Conservation (phyloP, 75 land plant genomes). For the Pinus tabuliformis region DNA sequence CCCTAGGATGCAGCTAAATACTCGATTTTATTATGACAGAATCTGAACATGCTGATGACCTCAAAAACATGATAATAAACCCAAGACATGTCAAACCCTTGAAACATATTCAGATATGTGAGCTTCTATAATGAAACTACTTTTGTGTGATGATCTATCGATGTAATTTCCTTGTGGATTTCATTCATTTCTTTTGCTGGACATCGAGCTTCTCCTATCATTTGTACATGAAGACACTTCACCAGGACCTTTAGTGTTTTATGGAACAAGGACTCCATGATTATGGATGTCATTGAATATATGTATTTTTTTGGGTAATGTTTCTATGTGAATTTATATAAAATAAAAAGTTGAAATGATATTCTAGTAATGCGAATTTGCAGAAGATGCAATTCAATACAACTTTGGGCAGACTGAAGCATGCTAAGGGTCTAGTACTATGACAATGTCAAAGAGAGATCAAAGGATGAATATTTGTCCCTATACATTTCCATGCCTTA, state of each 20-base stretch:
- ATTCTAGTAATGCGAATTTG: no score
- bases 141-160: conserved; percentile 74
- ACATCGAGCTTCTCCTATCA: conserved; percentile 43
- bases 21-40: conserved; percentile 57
- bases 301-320: no score
- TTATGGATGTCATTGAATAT: no score
- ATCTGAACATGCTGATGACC: conserved; percentile 63
- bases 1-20: conserved; percentile 82
- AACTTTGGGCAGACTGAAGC: no score
- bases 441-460: no score
- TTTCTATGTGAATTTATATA: no score
- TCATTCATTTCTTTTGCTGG: conserved; percentile 63
- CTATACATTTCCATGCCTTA: no score
- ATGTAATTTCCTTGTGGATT: conserved; percentile 81
- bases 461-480: no score
- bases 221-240: conserved; percentile 56
- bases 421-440: no score
- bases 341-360: no score
- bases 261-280: conserved; percentile 87
- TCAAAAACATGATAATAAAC: conserved; percentile 83
- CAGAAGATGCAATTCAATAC: no score
- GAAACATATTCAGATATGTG: no score
- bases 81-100: conserved; percentile 58
- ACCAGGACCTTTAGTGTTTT: conserved; percentile 80
- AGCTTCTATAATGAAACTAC: conserved; percentile 75